A percentile compares a stretch with the other conserved stretches of the same genome.
phyloP scores from a whole-genome alignment of 2,329 filamentous ascomycete genomes.

The Xylaria sp. region DNA sequence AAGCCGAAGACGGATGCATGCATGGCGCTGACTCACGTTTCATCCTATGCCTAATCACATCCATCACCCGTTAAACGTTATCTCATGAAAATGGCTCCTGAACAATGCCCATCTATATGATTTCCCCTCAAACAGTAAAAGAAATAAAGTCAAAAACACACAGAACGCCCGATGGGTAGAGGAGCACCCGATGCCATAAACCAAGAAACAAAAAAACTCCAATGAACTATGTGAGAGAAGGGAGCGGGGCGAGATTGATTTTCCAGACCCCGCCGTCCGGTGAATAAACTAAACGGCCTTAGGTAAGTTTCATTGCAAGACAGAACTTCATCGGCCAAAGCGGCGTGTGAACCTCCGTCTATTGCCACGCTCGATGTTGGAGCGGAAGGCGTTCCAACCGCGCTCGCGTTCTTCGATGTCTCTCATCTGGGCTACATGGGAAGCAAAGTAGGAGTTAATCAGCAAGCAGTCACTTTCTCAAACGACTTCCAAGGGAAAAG shows the following conservation, averaged over 20 bases:
- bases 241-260: background rate
- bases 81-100: conserved; percentile 21
- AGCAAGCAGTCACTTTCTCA: background rate
- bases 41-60: background rate
- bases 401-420: conserved; percentile 62
- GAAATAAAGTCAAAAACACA: conserved; percentile 6
- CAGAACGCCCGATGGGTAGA: conserved; percentile 15
- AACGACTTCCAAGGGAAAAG: background rate
- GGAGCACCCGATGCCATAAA: conserved; percentile 22
- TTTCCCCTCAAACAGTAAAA: background rate
- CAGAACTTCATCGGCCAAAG: conserved; percentile 48
- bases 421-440: conserved; percentile 59
- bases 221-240: background rate
- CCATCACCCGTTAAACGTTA: conserved; percentile 34
- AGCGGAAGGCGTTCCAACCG: conserved; percentile 58
- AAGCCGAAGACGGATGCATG: background rate
- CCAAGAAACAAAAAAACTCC: background rate
- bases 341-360: conserved; percentile 54
- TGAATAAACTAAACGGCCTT: background rate
- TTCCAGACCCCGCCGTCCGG: background rate
- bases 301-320: background rate
- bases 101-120: conserved; percentile 31
- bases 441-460: background rate
- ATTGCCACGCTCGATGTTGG: conserved; percentile 50
- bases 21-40: background rate